phyloP scores from a whole-genome alignment of 2,329 filamentous ascomycete species.

The Magnaporthiopsis poae region DNA sequence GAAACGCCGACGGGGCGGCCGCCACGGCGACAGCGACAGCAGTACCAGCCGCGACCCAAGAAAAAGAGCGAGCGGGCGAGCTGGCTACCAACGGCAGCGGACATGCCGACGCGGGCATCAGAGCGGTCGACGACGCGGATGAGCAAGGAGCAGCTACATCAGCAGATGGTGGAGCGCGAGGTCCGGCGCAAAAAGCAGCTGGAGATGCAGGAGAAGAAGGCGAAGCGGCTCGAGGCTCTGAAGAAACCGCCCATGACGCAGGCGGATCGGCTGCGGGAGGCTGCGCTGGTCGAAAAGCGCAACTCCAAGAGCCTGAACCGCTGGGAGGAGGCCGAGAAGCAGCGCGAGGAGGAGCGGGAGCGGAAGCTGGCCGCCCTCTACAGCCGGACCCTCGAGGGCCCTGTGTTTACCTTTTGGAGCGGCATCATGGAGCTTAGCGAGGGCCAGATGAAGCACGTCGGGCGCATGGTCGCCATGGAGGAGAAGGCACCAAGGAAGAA shows the following conservation, averaged over 20 bases:
- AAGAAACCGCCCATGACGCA: slow-evolving; percentile 80
- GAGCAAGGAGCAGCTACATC: slow-evolving; percentile 54
- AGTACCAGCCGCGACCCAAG: slow-evolving; percentile 40
- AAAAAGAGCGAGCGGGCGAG: slow-evolving; percentile 52
- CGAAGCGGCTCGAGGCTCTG: slow-evolving; percentile 60
- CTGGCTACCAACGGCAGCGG: slow-evolving; percentile 45
- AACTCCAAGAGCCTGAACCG: slow-evolving; percentile 85
- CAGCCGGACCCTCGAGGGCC: slow-evolving; percentile 74
- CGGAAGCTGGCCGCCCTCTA: slow-evolving; percentile 80
- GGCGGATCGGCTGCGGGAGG: slow-evolving; percentile 72
- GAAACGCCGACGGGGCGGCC: slow-evolving; percentile 28
- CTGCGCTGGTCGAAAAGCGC: slow-evolving; percentile 69
- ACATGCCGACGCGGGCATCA: slow-evolving; percentile 49
- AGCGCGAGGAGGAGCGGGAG: slow-evolving; percentile 71
- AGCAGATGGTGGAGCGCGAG: slow-evolving; percentile 65
- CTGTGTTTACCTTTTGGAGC: slow-evolving; percentile 87
- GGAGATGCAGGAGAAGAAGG: slow-evolving; percentile 55
- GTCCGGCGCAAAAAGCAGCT: slow-evolving; percentile 61
- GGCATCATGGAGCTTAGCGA: slow-evolving; percentile 71
- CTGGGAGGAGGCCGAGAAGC: slow-evolving; percentile 89
- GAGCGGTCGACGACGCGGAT: slow-evolving; percentile 47
- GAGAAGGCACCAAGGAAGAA: slow-evolving; percentile 47
- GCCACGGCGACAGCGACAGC: slow-evolving; percentile 24
- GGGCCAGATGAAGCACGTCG: slow-evolving; percentile 62
- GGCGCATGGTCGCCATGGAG: slow-evolving; percentile 53